phyloP scores from a whole-genome alignment of 768 basidiomycete species.

The Boletus sensibilis region DNA sequence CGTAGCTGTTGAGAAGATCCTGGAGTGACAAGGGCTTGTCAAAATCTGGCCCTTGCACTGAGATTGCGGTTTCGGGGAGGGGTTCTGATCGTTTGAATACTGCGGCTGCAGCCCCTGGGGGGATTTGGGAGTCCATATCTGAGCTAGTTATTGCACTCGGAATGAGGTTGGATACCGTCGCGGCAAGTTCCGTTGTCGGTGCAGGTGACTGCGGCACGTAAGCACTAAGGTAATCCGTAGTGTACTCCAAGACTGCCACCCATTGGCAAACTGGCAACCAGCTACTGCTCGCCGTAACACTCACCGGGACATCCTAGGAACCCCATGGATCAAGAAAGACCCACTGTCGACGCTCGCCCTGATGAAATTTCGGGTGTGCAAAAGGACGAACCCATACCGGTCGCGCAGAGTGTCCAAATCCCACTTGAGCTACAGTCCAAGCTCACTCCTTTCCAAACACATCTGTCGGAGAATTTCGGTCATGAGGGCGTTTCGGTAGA shows the following conservation, averaged over 20 bases:
- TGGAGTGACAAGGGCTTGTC: constrained; percentile 65
- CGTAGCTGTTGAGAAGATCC: constrained; percentile 73
- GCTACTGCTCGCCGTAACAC: not conserved
- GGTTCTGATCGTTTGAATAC: constrained; percentile 76
- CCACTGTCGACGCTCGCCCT: constrained; percentile 2
- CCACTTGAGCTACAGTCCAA: constrained; percentile 7
- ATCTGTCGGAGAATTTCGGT: not conserved
- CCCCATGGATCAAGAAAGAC: constrained; percentile 20
- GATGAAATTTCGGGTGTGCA: constrained; percentile 3
- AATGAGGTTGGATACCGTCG: not conserved
- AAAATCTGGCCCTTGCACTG: constrained; percentile 88
- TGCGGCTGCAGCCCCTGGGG: constrained; percentile 66
- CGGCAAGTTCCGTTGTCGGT: constrained; percentile 30
- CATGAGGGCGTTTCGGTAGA: not conserved
- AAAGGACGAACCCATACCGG: constrained; percentile 6
- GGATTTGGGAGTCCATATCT: constrained; percentile 36
- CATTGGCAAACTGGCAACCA: not conserved
- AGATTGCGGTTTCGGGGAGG: constrained; percentile 57
- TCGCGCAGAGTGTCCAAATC: constrained; percentile 6
- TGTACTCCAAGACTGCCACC: not conserved
- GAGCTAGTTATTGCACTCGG: not conserved
- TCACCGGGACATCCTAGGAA: not conserved
- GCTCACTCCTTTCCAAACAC: constrained; percentile 2
- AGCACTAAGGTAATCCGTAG: not conserved
- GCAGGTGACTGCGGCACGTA: not conserved